Conservation (phyloP, 257 asterid species). For the Asclepias syriaca region DNA sequence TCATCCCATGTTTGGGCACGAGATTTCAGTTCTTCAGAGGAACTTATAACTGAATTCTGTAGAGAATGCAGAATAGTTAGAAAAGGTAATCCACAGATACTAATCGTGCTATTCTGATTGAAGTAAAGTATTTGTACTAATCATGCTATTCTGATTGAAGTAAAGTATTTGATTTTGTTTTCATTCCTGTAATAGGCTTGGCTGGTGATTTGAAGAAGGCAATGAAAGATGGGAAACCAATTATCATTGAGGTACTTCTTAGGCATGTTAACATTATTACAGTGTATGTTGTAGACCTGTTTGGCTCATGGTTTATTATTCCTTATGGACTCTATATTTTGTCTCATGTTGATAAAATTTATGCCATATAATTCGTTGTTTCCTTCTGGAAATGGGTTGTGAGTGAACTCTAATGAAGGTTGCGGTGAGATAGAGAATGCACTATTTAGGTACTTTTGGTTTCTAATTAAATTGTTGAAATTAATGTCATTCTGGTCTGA, state of each 20-base stretch:
- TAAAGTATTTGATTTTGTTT: constrained; percentile 3
- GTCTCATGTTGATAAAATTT: neutral
- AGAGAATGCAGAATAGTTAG: constrained; percentile 98
- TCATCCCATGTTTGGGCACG: constrained; percentile 97
- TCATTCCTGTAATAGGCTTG: constrained; percentile 52
- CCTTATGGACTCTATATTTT: neutral
- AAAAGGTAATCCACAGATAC: constrained; percentile 54
- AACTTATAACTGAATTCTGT: constrained; percentile 87
- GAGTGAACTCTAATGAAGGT: neutral
- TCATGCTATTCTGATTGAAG: constrained; percentile 16
- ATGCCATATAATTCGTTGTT: neutral
- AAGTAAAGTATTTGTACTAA: no score
- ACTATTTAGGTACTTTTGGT: neutral
- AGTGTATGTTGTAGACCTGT: constrained; percentile 5
- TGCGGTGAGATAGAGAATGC: neutral
- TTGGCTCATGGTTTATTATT: constrained; percentile 12
- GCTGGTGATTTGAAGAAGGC: constrained; percentile 99
- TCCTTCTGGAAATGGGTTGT: neutral
- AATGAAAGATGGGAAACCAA: constrained; percentile 98
- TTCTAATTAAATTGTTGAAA: neutral
- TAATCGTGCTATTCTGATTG: constrained; percentile 16
- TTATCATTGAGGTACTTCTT: constrained; percentile 78
- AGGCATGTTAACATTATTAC: constrained; percentile 16
- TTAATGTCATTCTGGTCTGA: neutral
- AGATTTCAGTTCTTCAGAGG: constrained; percentile 82